phyloP scores from a whole-genome alignment of 2,329 filamentous ascomycete genomes.

The Xylariaceae sp. region DNA sequence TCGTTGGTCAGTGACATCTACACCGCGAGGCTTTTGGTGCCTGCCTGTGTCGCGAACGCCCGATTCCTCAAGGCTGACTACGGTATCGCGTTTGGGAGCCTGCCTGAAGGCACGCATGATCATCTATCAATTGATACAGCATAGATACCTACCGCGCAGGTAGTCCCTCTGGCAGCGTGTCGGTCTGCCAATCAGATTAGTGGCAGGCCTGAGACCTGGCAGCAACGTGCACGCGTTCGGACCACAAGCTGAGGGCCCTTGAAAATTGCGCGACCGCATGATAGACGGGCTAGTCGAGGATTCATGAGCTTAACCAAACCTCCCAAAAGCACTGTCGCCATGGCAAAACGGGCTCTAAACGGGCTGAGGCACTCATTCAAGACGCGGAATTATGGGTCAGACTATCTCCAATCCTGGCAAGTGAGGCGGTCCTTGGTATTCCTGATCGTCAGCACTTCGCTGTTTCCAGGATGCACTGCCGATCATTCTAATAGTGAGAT shows the following conservation, averaged over 20 bases:
- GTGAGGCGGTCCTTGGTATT: background rate
- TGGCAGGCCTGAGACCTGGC: background rate
- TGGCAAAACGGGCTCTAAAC: too few relatives aligned
- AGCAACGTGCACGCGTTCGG: background rate
- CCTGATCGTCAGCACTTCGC: background rate
- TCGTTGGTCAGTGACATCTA: too few relatives aligned
- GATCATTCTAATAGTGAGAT: background rate
- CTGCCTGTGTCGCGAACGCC: too few relatives aligned
- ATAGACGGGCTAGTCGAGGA: too few relatives aligned
- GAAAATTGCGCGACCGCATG: too few relatives aligned
- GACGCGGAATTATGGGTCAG: too few relatives aligned
- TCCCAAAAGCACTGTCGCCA: background rate
- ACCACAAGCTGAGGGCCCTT: background rate
- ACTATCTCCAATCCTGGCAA: too few relatives aligned
- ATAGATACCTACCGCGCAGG: background rate
- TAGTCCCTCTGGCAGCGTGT: conserved; percentile 1
- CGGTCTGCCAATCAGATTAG: background rate
- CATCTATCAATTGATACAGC: too few relatives aligned
- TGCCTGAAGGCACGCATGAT: background rate
- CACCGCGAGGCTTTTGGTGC: too few relatives aligned
- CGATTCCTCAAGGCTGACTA: too few relatives aligned
- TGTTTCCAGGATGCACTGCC: background rate
- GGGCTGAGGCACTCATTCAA: too few relatives aligned
- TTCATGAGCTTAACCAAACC: background rate
- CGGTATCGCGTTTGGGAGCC: background rate